A percentile compares a stretch with the other conserved stretches of the same genome.
Evolutionary conservation across 345 rosid species (phyloP).

Genomic region (Gossypium stocksii): DNA sequence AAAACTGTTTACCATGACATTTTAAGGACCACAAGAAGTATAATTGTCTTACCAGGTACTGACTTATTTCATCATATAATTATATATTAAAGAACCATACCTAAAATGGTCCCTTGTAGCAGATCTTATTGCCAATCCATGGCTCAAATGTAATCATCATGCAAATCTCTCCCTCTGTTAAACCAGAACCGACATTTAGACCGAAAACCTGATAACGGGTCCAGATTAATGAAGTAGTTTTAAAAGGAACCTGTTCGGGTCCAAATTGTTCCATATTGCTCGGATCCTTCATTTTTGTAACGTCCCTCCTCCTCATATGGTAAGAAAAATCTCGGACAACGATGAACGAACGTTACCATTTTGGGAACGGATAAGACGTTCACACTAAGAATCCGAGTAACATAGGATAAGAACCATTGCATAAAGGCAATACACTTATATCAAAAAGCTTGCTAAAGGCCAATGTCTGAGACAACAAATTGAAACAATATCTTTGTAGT

Average conservation of each 20-base stretch:
- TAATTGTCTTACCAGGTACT: neutral
- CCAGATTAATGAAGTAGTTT: neutral
- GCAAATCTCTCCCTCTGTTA: neutral
- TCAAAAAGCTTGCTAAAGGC: slow-evolving; percentile 15
- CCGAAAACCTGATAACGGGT: neutral
- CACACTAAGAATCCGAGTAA: neutral
- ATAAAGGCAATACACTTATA: neutral
- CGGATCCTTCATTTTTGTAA: neutral
- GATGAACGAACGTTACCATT: neutral
- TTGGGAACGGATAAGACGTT: neutral
- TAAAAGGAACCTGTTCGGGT: neutral
- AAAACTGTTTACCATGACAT: neutral
- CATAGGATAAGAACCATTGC: neutral
- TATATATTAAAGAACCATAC: neutral
- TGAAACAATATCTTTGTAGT: slow-evolving; percentile 17
- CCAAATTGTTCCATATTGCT: neutral
- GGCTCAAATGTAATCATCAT: neutral
- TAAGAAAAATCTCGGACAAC: neutral
- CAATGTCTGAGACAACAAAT: slow-evolving; percentile 22
- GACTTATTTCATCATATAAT: neutral
- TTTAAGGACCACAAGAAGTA: slow-evolving; percentile 6
- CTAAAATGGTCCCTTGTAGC: slow-evolving; percentile 2
- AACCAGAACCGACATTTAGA: neutral
- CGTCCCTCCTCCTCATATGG: neutral
- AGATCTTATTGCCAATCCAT: neutral